Evolutionary conservation across 2,329 filamentous ascomycete species (phyloP).

Genomic region (Alternaria infectoria): DNA sequence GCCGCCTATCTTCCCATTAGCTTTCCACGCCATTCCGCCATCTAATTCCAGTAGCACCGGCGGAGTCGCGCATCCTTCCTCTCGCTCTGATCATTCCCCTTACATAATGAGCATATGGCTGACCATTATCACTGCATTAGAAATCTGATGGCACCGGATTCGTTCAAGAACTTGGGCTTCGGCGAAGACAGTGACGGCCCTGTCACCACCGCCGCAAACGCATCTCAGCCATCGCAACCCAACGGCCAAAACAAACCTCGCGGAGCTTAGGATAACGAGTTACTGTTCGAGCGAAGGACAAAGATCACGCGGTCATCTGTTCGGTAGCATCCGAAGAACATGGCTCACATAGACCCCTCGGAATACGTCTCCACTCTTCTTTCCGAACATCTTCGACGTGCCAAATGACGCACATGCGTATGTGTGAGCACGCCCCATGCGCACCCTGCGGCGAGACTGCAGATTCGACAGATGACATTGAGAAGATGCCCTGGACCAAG

Average conservation of each 20-base stretch:
- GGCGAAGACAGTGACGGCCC: constrained; percentile 54
- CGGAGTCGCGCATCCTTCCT: neutral
- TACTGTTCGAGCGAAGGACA: constrained; percentile 27
- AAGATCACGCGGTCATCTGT: constrained; percentile 22
- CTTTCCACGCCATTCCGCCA: constrained; percentile 25
- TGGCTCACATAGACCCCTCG: constrained; percentile 16
- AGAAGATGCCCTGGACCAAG: constrained; percentile 14
- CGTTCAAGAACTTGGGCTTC: constrained; percentile 93
- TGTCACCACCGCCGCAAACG: constrained; percentile 32
- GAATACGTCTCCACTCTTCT: constrained; percentile 9
- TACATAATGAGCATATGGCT: constrained; percentile 5
- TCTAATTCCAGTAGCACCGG: constrained; percentile 33
- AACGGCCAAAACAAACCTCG: constrained; percentile 32
- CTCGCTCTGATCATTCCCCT: constrained; percentile 5
- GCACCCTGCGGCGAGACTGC: constrained; percentile 10
- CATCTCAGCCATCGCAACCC: constrained; percentile 30
- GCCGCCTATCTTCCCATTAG: neutral
- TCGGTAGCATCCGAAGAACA: constrained; percentile 40
- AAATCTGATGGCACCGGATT: constrained; percentile 94
- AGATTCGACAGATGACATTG: constrained; percentile 38
- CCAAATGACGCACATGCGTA: constrained; percentile 11
- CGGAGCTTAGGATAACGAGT: constrained; percentile 25
- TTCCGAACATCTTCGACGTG: constrained; percentile 8
- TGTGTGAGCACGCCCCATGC: neutral
- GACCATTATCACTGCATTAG: constrained; percentile 39